Percentiles rank a stretch among this genome's conserved stretches.
phyloP scores from a whole-genome alignment of 2,329 filamentous ascomycete species.

The Pestalotiopsis sp. region DNA sequence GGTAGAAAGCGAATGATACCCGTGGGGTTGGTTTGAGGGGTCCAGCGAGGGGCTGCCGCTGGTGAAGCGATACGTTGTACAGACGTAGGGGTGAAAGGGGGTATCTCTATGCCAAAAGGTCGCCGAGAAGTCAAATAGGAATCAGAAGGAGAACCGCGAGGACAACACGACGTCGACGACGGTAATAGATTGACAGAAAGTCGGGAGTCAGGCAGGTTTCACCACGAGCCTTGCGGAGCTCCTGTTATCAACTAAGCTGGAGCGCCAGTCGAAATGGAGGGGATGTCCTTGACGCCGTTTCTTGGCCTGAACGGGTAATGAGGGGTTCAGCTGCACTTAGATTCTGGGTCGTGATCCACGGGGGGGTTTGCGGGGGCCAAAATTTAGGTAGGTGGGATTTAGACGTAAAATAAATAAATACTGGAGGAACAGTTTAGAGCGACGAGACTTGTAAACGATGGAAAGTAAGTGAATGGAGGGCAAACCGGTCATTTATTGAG shows the following conservation, averaged over 20 bases:
- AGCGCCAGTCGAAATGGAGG: not conserved
- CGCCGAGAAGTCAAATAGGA: not conserved
- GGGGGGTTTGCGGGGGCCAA: constrained; percentile 11
- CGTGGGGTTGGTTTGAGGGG: not conserved
- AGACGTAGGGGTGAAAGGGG: not conserved
- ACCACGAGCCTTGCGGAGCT: constrained; percentile 6
- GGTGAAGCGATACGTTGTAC: not conserved
- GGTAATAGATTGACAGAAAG: not conserved
- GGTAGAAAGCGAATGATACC: not conserved
- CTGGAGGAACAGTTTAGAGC: not conserved
- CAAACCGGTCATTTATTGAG: too few species aligned
- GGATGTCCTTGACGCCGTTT: constrained; percentile 7
- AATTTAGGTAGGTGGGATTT: not conserved
- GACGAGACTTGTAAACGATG: not conserved
- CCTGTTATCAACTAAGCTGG: not conserved
- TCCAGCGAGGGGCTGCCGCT: not conserved
- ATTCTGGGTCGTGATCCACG: not conserved
- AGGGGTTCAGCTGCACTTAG: not conserved
- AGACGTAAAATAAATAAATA: not conserved
- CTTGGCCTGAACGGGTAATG: constrained; percentile 11
- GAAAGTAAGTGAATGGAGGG: not conserved
- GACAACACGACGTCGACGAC: not conserved
- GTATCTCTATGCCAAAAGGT: not conserved
- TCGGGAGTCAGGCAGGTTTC: constrained; percentile 2
- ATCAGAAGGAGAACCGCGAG: not conserved